Evolutionary conservation across 2,329 filamentous ascomycete genomes (phyloP).

Genomic region (Verticillium isaacii): DNA sequence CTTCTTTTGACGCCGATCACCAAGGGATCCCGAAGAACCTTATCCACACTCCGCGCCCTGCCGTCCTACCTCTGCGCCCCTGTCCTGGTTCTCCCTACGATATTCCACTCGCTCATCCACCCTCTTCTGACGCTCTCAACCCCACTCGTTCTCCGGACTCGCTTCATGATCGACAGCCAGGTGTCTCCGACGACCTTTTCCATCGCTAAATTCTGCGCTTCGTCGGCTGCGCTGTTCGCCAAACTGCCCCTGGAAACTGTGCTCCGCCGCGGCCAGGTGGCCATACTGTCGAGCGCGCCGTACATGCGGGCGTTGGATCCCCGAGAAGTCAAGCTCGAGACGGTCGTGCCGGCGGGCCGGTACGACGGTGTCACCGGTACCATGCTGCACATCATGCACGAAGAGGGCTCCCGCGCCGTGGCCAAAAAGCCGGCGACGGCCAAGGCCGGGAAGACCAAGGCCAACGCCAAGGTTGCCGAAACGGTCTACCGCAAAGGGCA

Average conservation of each 20-base stretch:
- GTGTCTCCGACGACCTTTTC: constrained; percentile 78
- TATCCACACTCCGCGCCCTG: constrained; percentile 71
- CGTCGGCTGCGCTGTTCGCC: constrained; percentile 73
- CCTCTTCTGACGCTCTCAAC: constrained; percentile 77
- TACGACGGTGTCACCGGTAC: constrained; percentile 89
- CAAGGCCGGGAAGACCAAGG: constrained; percentile 24
- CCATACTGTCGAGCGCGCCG: constrained; percentile 55
- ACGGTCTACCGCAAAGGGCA: constrained; percentile 55
- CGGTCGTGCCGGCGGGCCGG: constrained; percentile 72
- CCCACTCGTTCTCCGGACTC: constrained; percentile 80
- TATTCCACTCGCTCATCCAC: constrained; percentile 80
- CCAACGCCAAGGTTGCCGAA: constrained; percentile 30
- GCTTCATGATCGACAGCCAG: constrained; percentile 77
- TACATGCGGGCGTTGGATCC: constrained; percentile 45
- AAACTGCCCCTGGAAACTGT: constrained; percentile 91
- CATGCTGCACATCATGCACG: constrained; percentile 78
- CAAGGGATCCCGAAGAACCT: constrained; percentile 68
- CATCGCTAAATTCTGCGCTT: constrained; percentile 75
- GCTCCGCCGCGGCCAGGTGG: constrained; percentile 80
- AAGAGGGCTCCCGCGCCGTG: constrained; percentile 66
- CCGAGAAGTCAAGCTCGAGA: constrained; percentile 46
- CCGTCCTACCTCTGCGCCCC: constrained; percentile 72
- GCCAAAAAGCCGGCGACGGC: constrained; percentile 20
- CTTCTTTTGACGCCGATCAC: constrained; percentile 81
- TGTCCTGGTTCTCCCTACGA: constrained; percentile 72